Base-by-base conservation (phyloP, 768 basidiomycete species). In the Gloeopeniophorella convolvens region DNA sequence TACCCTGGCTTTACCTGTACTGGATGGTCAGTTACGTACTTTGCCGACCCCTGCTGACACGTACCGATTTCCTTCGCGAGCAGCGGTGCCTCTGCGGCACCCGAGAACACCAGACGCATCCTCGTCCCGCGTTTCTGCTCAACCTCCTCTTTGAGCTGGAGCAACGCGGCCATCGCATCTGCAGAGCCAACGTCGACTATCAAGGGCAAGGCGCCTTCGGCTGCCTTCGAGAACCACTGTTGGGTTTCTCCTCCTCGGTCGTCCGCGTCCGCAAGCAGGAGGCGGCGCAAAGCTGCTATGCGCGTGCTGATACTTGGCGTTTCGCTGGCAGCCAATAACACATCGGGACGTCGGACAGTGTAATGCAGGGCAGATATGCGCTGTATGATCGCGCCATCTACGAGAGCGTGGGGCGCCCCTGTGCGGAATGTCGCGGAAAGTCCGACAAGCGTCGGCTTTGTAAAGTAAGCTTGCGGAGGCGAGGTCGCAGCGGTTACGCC, bases 231-330 rank as follows among this genome's bases (percentile, higher is more conserved):
- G 55, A 76, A 70, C 62, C 69, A 71, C 13, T 41, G 30, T 7
- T 52, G 62, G 15, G 60, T 60, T 55, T 68, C 60, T 9, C 63
- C 65, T 5, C 66, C 54, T 35, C 39, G 35, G 32, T 68, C 64
- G 39, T 64, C 58, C 48, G 60, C 57, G 26, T 66, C 60, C 11
- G 59, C 70, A 8, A 83, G 68, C 7, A 95, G 69, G 32, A 91
- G 68, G 7, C 74, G 70, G 1, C 91, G 76, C 37, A 96, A 68
- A 4, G 79, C 71, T 12, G 83, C 83, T 53, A 95, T 82, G 57
- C 91, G 81, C n/a, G 83, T 85, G 65, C 90, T 90, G 26, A 90
- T 73, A 52, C 87, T 85, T 0, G 63, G 58, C 9, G 43, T 37
- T 8, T 73, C 32, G 3, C 28, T n/a, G 24, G 5, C 30, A 30